Percentiles rank a stretch among this genome's conserved stretches.
Conservation (phyloP, 306 rosid species). For the Cercis canadensis region DNA sequence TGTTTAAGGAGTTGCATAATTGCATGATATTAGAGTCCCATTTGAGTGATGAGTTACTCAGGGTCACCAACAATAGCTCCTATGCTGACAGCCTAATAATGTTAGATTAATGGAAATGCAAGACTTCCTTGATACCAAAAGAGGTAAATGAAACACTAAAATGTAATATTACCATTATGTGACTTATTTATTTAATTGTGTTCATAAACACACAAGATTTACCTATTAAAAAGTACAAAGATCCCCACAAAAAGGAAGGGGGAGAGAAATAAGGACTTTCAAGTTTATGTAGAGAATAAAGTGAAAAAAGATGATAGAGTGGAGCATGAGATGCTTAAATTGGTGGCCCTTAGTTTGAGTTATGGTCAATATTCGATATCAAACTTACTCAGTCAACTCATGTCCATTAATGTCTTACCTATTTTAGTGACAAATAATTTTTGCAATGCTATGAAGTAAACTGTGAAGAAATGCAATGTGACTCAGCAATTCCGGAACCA, state of each 20-base stretch:
- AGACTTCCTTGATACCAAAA: no score
- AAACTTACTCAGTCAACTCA: slow-evolving; percentile 28
- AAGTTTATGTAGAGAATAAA: slow-evolving; percentile 39
- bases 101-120: no score
- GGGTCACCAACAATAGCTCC: no score
- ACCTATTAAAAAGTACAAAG: not conserved
- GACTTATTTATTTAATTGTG: not conserved
- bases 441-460: slow-evolving; percentile 32
- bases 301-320: slow-evolving; percentile 24
- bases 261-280: slow-evolving; percentile 9
- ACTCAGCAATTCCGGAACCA: slow-evolving; percentile 39
- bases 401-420: slow-evolving; percentile 13
- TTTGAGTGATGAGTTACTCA: no score
- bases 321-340: slow-evolving; percentile 55
- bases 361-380: slow-evolving; percentile 46
- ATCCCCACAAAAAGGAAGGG: not conserved
- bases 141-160: no score
- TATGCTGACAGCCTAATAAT: no score
- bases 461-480: slow-evolving; percentile 44
- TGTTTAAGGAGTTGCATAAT: no score
- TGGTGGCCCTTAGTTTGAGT: slow-evolving; percentile 46
- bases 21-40: no score
- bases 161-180: no score
- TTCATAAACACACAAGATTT: no score
- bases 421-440: slow-evolving; percentile 16